Evolutionary conservation across 768 basidiomycete genomes (phyloP).

Genomic region (Rubroboletus satanas): DNA sequence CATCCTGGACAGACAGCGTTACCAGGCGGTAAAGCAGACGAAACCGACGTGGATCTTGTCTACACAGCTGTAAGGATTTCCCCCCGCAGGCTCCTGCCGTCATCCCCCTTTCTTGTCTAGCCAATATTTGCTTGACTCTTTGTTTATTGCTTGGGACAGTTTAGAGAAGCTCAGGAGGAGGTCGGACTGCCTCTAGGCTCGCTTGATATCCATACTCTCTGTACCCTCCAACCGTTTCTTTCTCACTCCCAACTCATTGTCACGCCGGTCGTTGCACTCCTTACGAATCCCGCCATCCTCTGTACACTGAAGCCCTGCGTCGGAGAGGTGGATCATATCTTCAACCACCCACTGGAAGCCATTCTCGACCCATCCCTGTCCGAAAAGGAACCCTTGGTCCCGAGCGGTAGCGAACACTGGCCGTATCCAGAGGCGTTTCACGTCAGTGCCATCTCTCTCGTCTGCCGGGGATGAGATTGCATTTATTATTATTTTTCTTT

Average conservation of each 20-base stretch:
- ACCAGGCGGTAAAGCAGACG: conserved; percentile 78
- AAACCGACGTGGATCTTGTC: conserved; percentile 55
- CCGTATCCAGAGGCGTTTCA: conserved; percentile 69
- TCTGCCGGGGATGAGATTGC: neutral
- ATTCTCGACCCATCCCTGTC: conserved; percentile 55
- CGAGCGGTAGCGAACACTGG: conserved; percentile 69
- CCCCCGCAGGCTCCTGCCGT: neutral
- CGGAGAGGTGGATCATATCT: conserved; percentile 75
- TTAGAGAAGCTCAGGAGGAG: conserved; percentile 84
- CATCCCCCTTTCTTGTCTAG: neutral
- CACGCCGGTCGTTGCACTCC: conserved; percentile 71
- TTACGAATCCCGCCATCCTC: conserved; percentile 52
- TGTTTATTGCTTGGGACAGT: conserved; percentile 37
- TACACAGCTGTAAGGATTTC: conserved; percentile 68
- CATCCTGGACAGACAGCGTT: conserved; percentile 82
- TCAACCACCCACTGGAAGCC: conserved; percentile 74
- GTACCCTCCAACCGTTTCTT: conserved; percentile 61
- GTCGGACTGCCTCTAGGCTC: conserved; percentile 61
- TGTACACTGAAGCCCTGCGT: conserved; percentile 49
- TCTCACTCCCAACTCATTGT: conserved; percentile 69
- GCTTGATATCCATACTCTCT: conserved; percentile 56
- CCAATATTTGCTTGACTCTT: neutral
- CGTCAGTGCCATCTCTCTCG: conserved; percentile 41
- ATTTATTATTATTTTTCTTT: neutral
- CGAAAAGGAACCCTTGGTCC: conserved; percentile 46